phyloP scores from a whole-genome alignment of 495 filamentous ascomycete species.

The Hypoxylon fragiforme region DNA sequence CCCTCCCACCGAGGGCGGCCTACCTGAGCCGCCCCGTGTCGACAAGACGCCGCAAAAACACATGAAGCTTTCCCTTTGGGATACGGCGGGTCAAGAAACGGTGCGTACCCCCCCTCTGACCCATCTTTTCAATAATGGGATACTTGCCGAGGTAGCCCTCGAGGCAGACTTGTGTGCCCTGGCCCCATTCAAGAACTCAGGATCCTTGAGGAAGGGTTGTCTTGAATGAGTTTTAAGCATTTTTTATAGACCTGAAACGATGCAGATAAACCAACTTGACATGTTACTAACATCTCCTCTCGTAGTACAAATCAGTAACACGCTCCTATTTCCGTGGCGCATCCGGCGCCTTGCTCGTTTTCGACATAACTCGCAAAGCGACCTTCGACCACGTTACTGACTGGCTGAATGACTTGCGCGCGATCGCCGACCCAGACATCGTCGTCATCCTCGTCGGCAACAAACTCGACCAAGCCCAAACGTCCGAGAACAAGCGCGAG shows the following conservation, averaged over 20 bases:
- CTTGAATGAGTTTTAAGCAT: too few relatives aligned
- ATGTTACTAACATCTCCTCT: neutral
- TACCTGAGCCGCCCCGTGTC: constrained; percentile 41
- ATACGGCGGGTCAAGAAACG: constrained; percentile 96
- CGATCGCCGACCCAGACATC: constrained; percentile 92
- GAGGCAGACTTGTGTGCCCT: too few relatives aligned
- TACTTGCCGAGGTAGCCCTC: too few relatives aligned
- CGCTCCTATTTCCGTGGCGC: constrained; percentile 94
- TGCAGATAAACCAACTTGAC: too few relatives aligned
- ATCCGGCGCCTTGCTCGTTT: constrained; percentile 88
- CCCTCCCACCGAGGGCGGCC: constrained; percentile 44
- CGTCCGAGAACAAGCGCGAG: constrained; percentile 65
- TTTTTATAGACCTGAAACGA: too few relatives aligned
- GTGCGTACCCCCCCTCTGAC: constrained; percentile 18
- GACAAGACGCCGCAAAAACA: constrained; percentile 60
- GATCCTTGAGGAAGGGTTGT: neutral
- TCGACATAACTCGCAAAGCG: constrained; percentile 84
- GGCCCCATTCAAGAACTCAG: neutral
- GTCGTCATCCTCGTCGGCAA: constrained; percentile 94
- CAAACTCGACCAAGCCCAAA: constrained; percentile 77
- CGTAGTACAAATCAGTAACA: constrained; percentile 83
- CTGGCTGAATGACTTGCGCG: constrained; percentile 90
- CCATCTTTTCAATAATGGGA: too few relatives aligned
- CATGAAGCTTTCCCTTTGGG: constrained; percentile 82
- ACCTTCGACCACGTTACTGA: constrained; percentile 83